Evolutionary conservation across 106 monocot genomes (phyloP).

Genomic region (Phalaenopsis equestris): DNA sequence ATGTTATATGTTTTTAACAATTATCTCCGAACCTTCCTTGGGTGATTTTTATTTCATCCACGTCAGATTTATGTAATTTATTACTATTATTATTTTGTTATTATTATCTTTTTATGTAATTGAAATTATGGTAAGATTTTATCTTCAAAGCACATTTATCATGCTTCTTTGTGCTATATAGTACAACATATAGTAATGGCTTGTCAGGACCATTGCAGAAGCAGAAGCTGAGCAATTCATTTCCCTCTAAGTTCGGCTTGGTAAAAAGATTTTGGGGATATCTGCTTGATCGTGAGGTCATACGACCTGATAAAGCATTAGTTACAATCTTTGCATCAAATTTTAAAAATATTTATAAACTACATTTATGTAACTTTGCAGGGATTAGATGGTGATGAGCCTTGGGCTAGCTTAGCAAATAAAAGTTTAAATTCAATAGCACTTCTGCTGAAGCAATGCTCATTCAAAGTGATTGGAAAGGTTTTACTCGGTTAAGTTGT

Average conservation of each 20-base stretch:
- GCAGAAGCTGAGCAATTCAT: conserved; percentile 56
- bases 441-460: conserved; percentile 69
- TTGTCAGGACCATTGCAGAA: conserved; percentile 43
- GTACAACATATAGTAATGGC: conserved; percentile 10
- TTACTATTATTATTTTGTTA: too few species aligned
- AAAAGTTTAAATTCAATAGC: conserved; percentile 46
- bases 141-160: background rate
- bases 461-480: conserved; percentile 72
- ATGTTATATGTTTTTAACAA: background rate
- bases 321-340: too few species aligned
- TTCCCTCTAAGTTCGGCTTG: conserved; percentile 54
- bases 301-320: background rate
- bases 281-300: conserved; percentile 66
- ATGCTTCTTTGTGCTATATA: background rate
- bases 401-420: conserved; percentile 79
- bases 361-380: conserved; percentile 19
- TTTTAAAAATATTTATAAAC: background rate
- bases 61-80: background rate
- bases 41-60: background rate
- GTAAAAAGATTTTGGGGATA: conserved; percentile 93
- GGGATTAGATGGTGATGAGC: conserved; percentile 66
- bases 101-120: background rate
- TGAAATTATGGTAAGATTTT: background rate
- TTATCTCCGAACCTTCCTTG: too few species aligned
- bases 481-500: conserved; percentile 21